Evolutionary conservation across 2,329 filamentous ascomycete species (phyloP).

Genomic region (Rasamsonia emersonii): DNA sequence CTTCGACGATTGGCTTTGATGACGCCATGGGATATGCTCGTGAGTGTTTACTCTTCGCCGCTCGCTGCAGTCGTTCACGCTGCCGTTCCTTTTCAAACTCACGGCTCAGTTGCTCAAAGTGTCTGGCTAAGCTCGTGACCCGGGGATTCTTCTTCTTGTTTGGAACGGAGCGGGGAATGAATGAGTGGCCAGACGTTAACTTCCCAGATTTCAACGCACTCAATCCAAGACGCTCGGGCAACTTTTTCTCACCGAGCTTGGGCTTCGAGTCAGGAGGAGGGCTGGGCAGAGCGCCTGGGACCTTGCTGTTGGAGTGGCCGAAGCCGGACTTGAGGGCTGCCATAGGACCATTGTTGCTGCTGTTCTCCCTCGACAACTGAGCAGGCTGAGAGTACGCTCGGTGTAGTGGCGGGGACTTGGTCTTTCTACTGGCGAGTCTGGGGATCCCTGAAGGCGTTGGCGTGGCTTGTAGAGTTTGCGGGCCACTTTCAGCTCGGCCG

Average conservation of each 20-base stretch:
- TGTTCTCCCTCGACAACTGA: conserved; percentile 24
- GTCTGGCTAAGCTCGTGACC: conserved; percentile 85
- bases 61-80: conserved; percentile 70
- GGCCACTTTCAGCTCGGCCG: conserved; percentile 5
- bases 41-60: conserved; percentile 65
- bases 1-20: conserved; percentile 91
- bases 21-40: conserved; percentile 82
- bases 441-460: conserved; percentile 31
- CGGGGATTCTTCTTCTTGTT: conserved; percentile 61
- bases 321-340: conserved; percentile 16
- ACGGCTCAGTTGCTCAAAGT: conserved; percentile 92
- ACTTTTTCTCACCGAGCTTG: conserved; percentile 58
- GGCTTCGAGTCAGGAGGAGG: conserved; percentile 23
- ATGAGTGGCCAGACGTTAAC: conserved; percentile 48
- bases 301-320: conserved; percentile 14
- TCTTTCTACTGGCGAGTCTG: conserved; percentile 26
- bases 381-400: conserved; percentile 46
- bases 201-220: conserved; percentile 53
- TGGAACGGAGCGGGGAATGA: conserved; percentile 80
- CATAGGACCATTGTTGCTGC: conserved; percentile 12
- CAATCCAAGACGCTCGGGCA: conserved; percentile 64
- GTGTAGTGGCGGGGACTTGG: conserved; percentile 38
- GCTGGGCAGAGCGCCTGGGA: conserved; percentile 13
- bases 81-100: conserved; percentile 95
- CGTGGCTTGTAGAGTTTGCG: conserved; percentile 17